Evolutionary conservation across 139 green algal species (phyloP).

Genomic region (Bryopsis sp.): DNA sequence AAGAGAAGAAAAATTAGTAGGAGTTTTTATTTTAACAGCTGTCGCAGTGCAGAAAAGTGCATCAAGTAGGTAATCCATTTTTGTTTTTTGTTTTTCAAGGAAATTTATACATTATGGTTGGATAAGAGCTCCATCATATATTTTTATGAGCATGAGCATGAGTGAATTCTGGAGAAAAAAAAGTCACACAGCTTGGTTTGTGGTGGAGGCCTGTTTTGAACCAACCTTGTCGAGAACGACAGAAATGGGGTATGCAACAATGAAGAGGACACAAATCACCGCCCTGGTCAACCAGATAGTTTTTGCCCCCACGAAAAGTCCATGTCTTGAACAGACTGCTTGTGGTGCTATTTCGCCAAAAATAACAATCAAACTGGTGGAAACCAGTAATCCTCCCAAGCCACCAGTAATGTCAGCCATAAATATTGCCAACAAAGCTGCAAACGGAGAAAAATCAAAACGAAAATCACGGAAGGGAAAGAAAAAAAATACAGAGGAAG

Average conservation of each 20-base stretch:
- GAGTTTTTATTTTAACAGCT: no score
- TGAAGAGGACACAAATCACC: constrained; percentile 35
- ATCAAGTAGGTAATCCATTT: no score
- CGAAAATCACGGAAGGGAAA: neutral
- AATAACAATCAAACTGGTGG: constrained; percentile 41
- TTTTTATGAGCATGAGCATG: no score
- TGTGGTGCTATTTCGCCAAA: constrained; percentile 63
- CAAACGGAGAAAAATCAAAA: no score
- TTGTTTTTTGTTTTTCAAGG: no score
- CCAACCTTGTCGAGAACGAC: constrained; percentile 41
- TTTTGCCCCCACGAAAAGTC: constrained; percentile 43
- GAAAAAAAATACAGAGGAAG: neutral
- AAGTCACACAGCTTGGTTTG: neutral
- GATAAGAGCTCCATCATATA: no score
- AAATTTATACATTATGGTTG: no score
- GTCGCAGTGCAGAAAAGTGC: no score
- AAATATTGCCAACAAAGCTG: constrained; percentile 38
- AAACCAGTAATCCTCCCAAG: constrained; percentile 32
- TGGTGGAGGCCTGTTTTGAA: neutral
- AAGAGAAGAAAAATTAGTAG: no score
- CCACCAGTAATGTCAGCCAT: constrained; percentile 29
- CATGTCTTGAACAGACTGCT: constrained; percentile 44
- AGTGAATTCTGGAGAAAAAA: no score
- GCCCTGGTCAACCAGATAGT: constrained; percentile 31
- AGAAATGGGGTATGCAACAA: constrained; percentile 43